Conservation (phyloP, 768 basidiomycete genomes). For the Astraeus odoratus region DNA sequence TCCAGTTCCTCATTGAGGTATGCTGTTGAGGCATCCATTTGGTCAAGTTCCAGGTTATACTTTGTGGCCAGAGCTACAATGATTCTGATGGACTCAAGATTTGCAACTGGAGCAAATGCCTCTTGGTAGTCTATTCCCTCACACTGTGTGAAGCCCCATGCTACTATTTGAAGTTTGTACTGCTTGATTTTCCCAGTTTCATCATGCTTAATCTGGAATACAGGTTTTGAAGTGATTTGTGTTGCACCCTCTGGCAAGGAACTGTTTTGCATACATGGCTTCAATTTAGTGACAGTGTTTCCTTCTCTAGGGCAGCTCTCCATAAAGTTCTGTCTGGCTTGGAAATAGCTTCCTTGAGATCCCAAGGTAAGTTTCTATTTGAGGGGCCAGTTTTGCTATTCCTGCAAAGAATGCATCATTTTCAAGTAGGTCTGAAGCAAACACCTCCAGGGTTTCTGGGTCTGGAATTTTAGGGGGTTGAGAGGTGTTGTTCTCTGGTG, state of each 20-base stretch:
- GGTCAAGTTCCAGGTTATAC: too few relatives aligned
- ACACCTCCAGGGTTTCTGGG: too few relatives aligned
- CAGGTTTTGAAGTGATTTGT: slow-evolving; percentile 1
- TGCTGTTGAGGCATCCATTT: too few relatives aligned
- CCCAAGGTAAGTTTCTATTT: background rate
- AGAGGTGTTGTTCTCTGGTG: too few relatives aligned
- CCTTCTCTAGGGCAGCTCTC: background rate
- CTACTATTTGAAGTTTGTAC: slow-evolving; percentile 3
- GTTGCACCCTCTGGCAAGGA: background rate
- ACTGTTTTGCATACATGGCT: slow-evolving; percentile 1
- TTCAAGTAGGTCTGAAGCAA: too few relatives aligned
- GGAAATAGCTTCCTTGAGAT: background rate
- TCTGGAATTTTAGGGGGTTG: too few relatives aligned
- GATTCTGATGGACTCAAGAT: too few relatives aligned
- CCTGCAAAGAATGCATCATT: too few relatives aligned
- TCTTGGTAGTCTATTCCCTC: slow-evolving; percentile 11
- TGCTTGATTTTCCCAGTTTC: background rate
- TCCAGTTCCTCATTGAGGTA: too few relatives aligned
- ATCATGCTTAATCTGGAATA: slow-evolving; percentile 2
- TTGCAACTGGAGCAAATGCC: too few relatives aligned
- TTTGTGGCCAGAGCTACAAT: too few relatives aligned
- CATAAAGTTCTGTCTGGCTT: background rate
- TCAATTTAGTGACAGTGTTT: background rate
- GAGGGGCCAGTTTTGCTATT: too few relatives aligned
- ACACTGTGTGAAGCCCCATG: slow-evolving; percentile 1